Evolutionary conservation across 768 basidiomycete species (phyloP).

Genomic region (Sistotremastrum niveocremeum): DNA sequence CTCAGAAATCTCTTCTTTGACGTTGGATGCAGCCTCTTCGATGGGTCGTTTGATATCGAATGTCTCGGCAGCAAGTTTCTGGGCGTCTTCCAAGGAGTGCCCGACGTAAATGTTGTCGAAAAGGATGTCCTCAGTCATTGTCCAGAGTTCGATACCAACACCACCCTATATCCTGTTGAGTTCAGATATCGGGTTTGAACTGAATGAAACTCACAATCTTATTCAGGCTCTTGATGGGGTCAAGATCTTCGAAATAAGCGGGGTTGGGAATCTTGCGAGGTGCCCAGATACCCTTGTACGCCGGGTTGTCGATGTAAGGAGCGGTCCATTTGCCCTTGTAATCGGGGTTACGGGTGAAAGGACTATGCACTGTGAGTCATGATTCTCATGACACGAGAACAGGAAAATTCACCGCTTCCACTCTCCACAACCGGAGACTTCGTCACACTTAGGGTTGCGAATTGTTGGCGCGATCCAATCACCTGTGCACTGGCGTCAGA

Average conservation of each 20-base stretch:
- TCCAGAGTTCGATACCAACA: constrained; percentile 97
- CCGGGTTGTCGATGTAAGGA: constrained; percentile 93
- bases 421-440: constrained; percentile 86
- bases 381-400: not conserved
- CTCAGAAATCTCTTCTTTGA: constrained; percentile 31
- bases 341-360: constrained; percentile 78
- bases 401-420: constrained; percentile 58
- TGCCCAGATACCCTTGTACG: constrained; percentile 90
- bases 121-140: constrained; percentile 93
- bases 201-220: constrained; percentile 52
- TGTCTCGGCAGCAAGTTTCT: constrained; percentile 72
- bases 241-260: constrained; percentile 75
- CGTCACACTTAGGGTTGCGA: constrained; percentile 80
- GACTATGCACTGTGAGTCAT: constrained; percentile 25
- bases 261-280: constrained; percentile 89
- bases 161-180: constrained; percentile 43
- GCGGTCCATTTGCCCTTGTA: constrained; percentile 99
- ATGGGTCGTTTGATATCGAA: constrained; percentile 81
- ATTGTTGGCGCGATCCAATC: constrained; percentile 92
- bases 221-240: constrained; percentile 66
- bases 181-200: not conserved
- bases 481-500: constrained; percentile 24
- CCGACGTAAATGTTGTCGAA: constrained; percentile 93
- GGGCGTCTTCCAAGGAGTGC: constrained; percentile 77
- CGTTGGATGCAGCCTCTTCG: constrained; percentile 40